A percentile compares a stretch with the other conserved stretches of the same genome.
Evolutionary conservation across 768 basidiomycete genomes (phyloP).

Genomic region (Termitomyces sp.): DNA sequence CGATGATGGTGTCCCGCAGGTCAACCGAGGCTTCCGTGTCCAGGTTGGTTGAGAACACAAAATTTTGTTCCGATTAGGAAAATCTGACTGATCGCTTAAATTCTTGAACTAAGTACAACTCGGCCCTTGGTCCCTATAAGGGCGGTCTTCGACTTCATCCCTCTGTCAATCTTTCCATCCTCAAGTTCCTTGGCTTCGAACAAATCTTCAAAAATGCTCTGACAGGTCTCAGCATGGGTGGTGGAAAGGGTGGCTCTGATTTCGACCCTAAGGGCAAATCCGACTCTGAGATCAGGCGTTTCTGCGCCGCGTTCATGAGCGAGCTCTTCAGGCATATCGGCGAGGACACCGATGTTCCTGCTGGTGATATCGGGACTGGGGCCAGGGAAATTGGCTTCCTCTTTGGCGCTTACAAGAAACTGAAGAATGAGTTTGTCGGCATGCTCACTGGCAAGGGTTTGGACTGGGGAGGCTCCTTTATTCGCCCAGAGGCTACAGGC

Average conservation of each 20-base stretch:
- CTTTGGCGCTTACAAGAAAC: conserved; percentile 74
- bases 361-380: conserved; percentile 71
- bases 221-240: conserved; percentile 72
- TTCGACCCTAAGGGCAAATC: conserved; percentile 82
- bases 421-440: conserved; percentile 63
- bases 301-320: conserved; percentile 67
- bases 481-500: conserved; percentile 69
- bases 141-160: conserved; percentile 77
- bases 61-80: neutral
- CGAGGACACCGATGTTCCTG: conserved; percentile 70
- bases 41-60: conserved; percentile 35
- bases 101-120: conserved; percentile 50
- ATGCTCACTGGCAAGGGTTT: conserved; percentile 70
- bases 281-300: conserved; percentile 66
- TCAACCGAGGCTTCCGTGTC: conserved; percentile 71
- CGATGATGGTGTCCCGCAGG: conserved; percentile 56
- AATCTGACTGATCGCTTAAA: neutral
- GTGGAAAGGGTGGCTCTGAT: conserved; percentile 75
- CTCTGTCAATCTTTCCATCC: conserved; percentile 74
- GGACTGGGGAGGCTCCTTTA: conserved; percentile 66
- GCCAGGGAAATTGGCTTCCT: conserved; percentile 72
- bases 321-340: conserved; percentile 73
- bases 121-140: conserved; percentile 73
- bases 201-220: conserved; percentile 80
- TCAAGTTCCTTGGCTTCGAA: conserved; percentile 82